Percentiles rank a stretch among this genome's conserved stretches.
Conservation (phyloP, 345 rosid species). For the Chamaenerion angustifolium region DNA sequence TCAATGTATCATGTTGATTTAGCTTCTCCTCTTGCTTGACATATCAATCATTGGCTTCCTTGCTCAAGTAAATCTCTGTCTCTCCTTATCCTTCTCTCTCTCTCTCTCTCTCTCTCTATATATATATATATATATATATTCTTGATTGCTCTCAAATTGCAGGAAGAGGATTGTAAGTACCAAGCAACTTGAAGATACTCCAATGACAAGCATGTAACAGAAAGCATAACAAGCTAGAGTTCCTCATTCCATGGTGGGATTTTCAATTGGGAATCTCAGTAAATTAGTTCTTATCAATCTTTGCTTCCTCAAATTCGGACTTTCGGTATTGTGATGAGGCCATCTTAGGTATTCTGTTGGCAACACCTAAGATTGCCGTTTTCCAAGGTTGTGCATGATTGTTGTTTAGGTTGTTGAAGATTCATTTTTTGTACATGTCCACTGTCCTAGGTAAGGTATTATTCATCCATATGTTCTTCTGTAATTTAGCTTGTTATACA, state of each 20-base stretch:
- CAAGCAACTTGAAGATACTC: slow-evolving; percentile 74
- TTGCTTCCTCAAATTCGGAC: slow-evolving; percentile 71
- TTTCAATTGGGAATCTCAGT: slow-evolving; percentile 76
- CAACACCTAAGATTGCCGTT: too few species aligned
- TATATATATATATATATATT: not conserved
- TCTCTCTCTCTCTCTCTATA: not conserved
- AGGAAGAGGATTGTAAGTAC: slow-evolving; percentile 96
- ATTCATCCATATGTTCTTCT: too few species aligned
- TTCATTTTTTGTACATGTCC: too few species aligned
- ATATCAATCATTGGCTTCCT: slow-evolving; percentile 93
- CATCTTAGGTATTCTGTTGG: too few species aligned
- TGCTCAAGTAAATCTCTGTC: slow-evolving; percentile 47
- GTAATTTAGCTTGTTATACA: too few species aligned
- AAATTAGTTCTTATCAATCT: slow-evolving; percentile 71
- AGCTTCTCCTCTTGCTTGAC: slow-evolving; percentile 97
- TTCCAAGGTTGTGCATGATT: too few species aligned
- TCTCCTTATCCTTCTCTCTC: too few species aligned
- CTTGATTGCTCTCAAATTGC: not conserved
- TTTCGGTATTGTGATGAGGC: slow-evolving; percentile 34
- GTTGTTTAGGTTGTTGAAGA: too few species aligned
- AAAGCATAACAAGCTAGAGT: too few species aligned
- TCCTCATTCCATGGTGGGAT: too few species aligned
- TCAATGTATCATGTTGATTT: slow-evolving; percentile 89
- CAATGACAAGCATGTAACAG: too few species aligned
- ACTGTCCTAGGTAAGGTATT: too few species aligned